Percentiles rank a stretch among this genome's conserved stretches.
These are phyloP conservation scores for Oryza meridionalis DNA, from an alignment of 176 grass and related monocot genomes.

Conservation along the genomic window DNA sequence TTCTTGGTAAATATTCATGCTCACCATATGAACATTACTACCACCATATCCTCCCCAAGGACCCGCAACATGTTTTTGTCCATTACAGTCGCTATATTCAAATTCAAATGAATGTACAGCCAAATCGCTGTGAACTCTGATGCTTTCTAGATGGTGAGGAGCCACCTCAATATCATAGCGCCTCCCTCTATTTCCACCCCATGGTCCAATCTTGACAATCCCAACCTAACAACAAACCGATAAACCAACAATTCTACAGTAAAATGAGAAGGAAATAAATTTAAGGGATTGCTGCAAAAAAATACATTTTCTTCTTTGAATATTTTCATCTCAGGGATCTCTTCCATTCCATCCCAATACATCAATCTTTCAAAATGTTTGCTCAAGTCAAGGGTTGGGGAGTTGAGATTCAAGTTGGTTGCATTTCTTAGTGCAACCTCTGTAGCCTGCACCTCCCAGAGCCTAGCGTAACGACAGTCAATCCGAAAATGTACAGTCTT, in stretches of 20 bases:
- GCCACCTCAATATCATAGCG: background rate
- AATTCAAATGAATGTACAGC: too few relatives aligned
- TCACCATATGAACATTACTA: too few relatives aligned
- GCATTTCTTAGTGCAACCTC: background rate
- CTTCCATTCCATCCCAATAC: background rate
- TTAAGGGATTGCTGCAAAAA: background rate
- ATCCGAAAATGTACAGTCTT: background rate
- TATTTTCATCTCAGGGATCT: background rate
- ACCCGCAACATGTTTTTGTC: too few relatives aligned
- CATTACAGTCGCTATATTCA: too few relatives aligned
- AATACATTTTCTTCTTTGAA: background rate
- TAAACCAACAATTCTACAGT: background rate
- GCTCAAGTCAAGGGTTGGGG: background rate
- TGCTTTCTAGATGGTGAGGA: background rate
- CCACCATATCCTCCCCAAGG: too few relatives aligned
- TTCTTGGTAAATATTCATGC: too few relatives aligned
- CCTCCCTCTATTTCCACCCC: constrained; percentile 27
- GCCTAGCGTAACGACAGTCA: background rate
- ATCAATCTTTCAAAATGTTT: background rate
- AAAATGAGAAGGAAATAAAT: too few relatives aligned
- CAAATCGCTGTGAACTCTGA: background rate
- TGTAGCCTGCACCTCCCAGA: background rate
- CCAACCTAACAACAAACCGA: background rate
- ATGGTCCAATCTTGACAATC: constrained; percentile 14
- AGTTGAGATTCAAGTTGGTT: background rate